Base-by-base conservation (phyloP, 2,329 filamentous ascomycete species). In the Hawksworthiomyces lignivorus region DNA sequence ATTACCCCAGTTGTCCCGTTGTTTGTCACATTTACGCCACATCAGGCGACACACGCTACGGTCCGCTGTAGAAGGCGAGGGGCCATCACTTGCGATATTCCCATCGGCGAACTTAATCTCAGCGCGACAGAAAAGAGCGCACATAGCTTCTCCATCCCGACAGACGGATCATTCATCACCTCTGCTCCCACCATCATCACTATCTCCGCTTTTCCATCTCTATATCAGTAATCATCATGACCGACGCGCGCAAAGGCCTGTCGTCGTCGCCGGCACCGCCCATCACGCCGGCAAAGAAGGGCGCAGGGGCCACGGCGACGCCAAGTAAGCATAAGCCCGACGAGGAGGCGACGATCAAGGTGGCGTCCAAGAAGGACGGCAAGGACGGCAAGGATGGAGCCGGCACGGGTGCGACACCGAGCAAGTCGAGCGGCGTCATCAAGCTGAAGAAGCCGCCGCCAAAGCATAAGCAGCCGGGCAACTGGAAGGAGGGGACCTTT, bases 401-500 rank as follows among this genome's bases (percentile, higher is more conserved):
- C n/a, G n/a, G n/a, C n/a, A n/a, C n/a, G n/a, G n/a, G n/a, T n/a
- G n/a, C n/a, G n/a, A n/a, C n/a, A n/a, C n/a, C n/a, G n/a, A n/a
- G n/a, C 4, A 63, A 61, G 45, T 47, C 60, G 4, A 69, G 67
- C 33, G 73, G 70, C 28, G 60, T 62, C 6, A 70, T 82, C 41
- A 82, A 80, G 53, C 57, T 86, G 18, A 85, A 80, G 61, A 82
- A 77, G 52, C 60, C 70, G 2, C 62, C 69, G 1, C 77, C 78
- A 1, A 84, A 80, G 58, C 70, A 79, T 43, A 75, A 64, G 43
- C 80, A 82, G 52, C 74, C 80, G 5, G 82, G 82, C 19, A 84
- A 83, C 54, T 86, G 82, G 82, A 76, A 74, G 52, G 81, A 84
- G 52, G 74, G 73, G n/a, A 76, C 69, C 50, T 67, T 82, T 35